Percentiles rank a stretch among this genome's conserved stretches.
Evolutionary conservation across 2,329 filamentous ascomycete species (phyloP).

Genomic region (Stachybotrys chlorohalonatus): DNA sequence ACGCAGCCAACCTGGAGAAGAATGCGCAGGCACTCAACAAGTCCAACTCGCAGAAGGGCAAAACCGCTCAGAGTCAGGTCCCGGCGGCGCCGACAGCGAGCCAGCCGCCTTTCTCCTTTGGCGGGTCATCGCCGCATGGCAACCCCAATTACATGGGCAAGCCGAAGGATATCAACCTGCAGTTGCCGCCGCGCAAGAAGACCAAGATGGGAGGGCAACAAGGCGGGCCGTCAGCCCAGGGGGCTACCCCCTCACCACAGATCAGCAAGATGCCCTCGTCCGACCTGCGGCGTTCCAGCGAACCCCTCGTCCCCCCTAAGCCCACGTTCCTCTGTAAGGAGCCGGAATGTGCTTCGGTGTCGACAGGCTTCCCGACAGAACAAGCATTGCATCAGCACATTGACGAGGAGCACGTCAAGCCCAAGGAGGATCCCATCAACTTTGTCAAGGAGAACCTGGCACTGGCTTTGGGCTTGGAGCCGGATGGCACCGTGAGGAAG

Average conservation of each 20-base stretch:
- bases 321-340: constrained; percentile 43
- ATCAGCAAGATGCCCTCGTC: constrained; percentile 38
- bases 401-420: constrained; percentile 51
- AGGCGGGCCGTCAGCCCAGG: constrained; percentile 25
- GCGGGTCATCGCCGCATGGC: constrained; percentile 48
- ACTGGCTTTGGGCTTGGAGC: constrained; percentile 39
- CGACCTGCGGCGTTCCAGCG: constrained; percentile 25
- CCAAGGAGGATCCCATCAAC: constrained; percentile 43
- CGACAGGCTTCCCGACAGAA: constrained; percentile 42
- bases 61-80: constrained; percentile 35
- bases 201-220: constrained; percentile 34
- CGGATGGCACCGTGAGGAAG: constrained; percentile 34
- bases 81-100: constrained; percentile 49
- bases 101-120: constrained; percentile 48
- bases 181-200: constrained; percentile 52
- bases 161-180: constrained; percentile 44
- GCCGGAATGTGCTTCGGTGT: constrained; percentile 41
- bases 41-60: constrained; percentile 24
- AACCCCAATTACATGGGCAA: constrained; percentile 46
- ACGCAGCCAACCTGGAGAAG: constrained; percentile 41
- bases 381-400: constrained; percentile 44
- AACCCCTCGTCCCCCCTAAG: constrained; percentile 23
- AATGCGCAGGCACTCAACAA: constrained; percentile 40
- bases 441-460: constrained; percentile 43
- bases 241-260: constrained; percentile 37